A percentile compares a stretch with the other conserved stretches of the same genome.
phyloP scores from a whole-genome alignment of 768 basidiomycete species.

The Leccinum barrowsii region DNA sequence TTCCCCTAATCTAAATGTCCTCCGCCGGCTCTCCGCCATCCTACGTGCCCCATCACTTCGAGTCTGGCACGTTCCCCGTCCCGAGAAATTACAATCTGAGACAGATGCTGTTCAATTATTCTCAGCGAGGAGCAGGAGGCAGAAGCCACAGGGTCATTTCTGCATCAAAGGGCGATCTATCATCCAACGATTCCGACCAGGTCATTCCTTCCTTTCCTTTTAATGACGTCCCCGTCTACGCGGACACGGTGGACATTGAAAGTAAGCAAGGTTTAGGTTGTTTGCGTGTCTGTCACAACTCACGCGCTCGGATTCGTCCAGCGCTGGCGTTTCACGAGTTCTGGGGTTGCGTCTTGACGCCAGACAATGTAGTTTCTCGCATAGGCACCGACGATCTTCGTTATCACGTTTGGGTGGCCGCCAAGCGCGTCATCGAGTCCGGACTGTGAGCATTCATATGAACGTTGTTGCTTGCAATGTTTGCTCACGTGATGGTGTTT shows the following conservation, averaged over 20 bases:
- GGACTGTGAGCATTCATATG: constrained; percentile 10
- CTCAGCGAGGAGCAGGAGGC: neutral
- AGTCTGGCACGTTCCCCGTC: constrained; percentile 29
- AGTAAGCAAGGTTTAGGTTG: constrained; percentile 31
- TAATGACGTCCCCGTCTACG: constrained; percentile 27
- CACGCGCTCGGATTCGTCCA: constrained; percentile 6
- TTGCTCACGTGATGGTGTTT: neutral
- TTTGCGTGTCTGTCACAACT: neutral
- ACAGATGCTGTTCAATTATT: constrained; percentile 28
- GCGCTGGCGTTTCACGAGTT: constrained; percentile 34
- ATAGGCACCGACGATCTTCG: constrained; percentile 26
- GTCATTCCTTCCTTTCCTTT: constrained; percentile 35
- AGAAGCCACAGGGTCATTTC: neutral
- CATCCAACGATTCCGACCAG: constrained; percentile 9
- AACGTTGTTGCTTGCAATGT: neutral
- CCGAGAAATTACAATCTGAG: constrained; percentile 22
- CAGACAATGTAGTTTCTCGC: constrained; percentile 27
- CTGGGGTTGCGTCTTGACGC: constrained; percentile 34
- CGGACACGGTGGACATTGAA: constrained; percentile 42
- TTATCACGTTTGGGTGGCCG: constrained; percentile 35
- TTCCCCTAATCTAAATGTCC: neutral
- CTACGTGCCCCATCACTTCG: constrained; percentile 18
- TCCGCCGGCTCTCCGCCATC: constrained; percentile 1
- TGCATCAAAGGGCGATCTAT: neutral
- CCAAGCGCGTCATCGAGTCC: constrained; percentile 29